A percentile compares a stretch with the other conserved stretches of the same genome.
Evolutionary conservation across 176 grass and related monocot species (phyloP).

Genomic region (Paspalum notatum): DNA sequence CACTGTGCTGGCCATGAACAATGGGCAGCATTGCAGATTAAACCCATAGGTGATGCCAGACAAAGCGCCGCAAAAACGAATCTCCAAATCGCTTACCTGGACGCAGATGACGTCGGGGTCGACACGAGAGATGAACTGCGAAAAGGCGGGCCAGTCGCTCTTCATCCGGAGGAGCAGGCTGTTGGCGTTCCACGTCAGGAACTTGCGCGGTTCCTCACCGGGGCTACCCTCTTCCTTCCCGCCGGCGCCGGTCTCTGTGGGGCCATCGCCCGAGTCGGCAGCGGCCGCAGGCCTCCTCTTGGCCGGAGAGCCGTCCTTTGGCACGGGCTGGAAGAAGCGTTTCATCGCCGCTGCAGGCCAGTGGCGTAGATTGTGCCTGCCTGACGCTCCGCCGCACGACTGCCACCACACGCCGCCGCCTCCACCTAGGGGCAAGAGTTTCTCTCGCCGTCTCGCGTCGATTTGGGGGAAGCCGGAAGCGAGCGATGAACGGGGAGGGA

Average conservation of each 20-base stretch:
- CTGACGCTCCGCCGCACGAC: no score
- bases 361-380: not conserved
- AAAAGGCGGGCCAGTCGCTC: slow-evolving; percentile 87
- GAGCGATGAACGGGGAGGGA: no score
- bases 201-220: slow-evolving; percentile 59
- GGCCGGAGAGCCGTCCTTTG: slow-evolving; percentile 73
- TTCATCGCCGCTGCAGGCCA: slow-evolving; percentile 58
- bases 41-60: not conserved
- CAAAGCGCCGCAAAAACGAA: not conserved
- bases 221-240: slow-evolving; percentile 23
- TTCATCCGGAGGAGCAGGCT: slow-evolving; percentile 91
- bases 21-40: not conserved
- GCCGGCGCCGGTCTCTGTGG: not conserved
- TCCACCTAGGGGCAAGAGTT: no score
- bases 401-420: no score
- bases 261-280: slow-evolving; percentile 22
- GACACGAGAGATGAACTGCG: slow-evolving; percentile 61
- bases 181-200: slow-evolving; percentile 95
- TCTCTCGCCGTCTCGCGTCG: no score
- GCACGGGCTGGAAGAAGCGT: slow-evolving; percentile 93
- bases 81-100: slow-evolving; percentile 51
- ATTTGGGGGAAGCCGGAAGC: no score
- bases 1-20: not conserved
- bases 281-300: slow-evolving; percentile 56
- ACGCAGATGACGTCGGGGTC: slow-evolving; percentile 90